Evolutionary conservation across 164 flowering plant species (phyloP).

Genomic region (Taxillus chinensis): DNA sequence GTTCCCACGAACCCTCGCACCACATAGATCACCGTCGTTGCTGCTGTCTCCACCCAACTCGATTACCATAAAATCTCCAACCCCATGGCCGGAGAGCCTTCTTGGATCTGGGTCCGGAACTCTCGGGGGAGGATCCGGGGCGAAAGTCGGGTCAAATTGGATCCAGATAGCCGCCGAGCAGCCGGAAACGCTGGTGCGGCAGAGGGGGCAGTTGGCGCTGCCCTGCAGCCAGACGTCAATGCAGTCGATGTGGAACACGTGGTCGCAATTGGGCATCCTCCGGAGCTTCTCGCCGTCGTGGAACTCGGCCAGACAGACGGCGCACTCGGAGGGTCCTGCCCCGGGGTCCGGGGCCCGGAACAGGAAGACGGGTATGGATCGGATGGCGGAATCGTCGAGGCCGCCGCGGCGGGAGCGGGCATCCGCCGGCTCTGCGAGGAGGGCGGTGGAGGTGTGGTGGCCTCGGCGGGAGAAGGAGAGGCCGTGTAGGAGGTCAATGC

Average conservation of each 20-base stretch:
- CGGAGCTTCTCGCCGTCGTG: slow-evolving; percentile 71
- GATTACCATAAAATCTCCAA: slow-evolving; percentile 55
- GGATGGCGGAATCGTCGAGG: slow-evolving; percentile 59
- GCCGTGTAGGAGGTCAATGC: slow-evolving; percentile 37
- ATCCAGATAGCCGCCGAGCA: neutral
- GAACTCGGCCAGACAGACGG: slow-evolving; percentile 80
- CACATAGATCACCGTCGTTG: neutral
- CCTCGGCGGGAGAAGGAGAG: slow-evolving; percentile 32
- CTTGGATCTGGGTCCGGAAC: slow-evolving; percentile 19
- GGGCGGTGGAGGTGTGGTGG: slow-evolving; percentile 7
- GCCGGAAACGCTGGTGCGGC: slow-evolving; percentile 62
- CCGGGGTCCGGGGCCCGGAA: slow-evolving; percentile 26
- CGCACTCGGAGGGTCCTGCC: slow-evolving; percentile 42
- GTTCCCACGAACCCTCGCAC: too few species aligned
- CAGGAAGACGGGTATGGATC: slow-evolving; percentile 60
- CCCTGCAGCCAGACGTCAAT: slow-evolving; percentile 91
- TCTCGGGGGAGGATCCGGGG: slow-evolving; percentile 29
- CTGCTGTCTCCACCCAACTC: slow-evolving; percentile 29
- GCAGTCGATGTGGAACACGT: slow-evolving; percentile 85
- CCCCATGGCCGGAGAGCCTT: slow-evolving; percentile 10
- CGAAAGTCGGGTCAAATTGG: slow-evolving; percentile 6
- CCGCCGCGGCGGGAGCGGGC: slow-evolving; percentile 25
- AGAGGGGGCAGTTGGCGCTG: slow-evolving; percentile 87
- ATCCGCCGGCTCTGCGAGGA: neutral
- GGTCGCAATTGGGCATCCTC: slow-evolving; percentile 62